Conservation (phyloP, 176 grass and related monocot genomes). For the Carex kokanica region DNA sequence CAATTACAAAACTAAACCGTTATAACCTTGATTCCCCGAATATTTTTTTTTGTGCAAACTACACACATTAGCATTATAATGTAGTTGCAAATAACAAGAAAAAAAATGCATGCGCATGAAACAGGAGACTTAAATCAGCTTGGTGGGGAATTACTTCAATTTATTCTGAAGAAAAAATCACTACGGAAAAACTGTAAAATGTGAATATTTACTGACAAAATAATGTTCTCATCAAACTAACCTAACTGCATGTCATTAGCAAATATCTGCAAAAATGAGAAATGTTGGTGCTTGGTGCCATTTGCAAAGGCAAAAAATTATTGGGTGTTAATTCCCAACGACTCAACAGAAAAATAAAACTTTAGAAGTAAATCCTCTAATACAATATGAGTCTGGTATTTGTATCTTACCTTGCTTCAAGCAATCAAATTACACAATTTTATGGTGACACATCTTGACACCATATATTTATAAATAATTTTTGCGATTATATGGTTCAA, state of each 20-base stretch:
- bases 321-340: neutral
- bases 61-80: neutral
- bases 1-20: neutral
- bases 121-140: neutral
- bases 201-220: neutral
- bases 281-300: neutral
- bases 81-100: neutral
- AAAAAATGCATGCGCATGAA: neutral
- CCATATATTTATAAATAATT: no score
- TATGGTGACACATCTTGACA: no score
- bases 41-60: neutral
- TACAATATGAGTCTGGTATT: neutral
- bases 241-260: neutral
- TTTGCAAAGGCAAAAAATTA: neutral
- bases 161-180: neutral
- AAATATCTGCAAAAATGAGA: neutral
- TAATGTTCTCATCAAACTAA: neutral
- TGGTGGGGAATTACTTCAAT: neutral
- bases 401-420: neutral
- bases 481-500: no score
- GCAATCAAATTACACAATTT: neutral
- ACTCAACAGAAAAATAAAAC: neutral
- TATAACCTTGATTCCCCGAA: neutral
- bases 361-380: neutral
- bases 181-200: neutral